Evolutionary conservation across 176 grass and related monocot species (phyloP), one percentile per base, ranked within the genome.

Genomic region (Elaeis guineensis): DNA sequence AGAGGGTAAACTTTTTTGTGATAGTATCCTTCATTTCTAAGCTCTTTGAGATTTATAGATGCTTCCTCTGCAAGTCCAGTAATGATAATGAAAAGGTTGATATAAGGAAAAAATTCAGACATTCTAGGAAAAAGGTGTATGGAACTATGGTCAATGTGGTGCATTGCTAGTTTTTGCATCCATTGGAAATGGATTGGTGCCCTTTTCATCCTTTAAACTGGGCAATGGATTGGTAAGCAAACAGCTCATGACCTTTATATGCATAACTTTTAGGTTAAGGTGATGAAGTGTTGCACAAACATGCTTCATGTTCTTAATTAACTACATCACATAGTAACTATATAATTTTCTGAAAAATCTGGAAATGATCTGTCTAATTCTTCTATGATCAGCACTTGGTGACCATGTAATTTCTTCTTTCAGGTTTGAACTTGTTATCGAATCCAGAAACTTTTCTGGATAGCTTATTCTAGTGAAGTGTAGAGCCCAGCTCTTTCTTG

Each of bases 81-180:
- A 21, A 76, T 58, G 75, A 78, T 15, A 26, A 72, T 15, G 74
- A 81, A 71, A 69, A 80, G 52, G 25, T 83, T 61, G 74, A 74
- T 1, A 70, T 80, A 6, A 65, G 35, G 49, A 61, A 75, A 59
- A 98, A 80, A 75, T 58, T 89, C 58, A 89, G 17, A 67, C 67
- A 78, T 65, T 89, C 86, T 20, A 77, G 70, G 55, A 86, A 51
- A 67, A 98, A 83, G 66, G 62, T 92, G 21, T 54, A 83, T 64
- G 66, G 81, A 19, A 83, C 78, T 71, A 92, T 75, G 28, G 57
- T 92, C 26, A 98, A 79, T 80, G 93, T 57, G 80, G 84, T 17
- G 81, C 89, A 63, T 98, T 84, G 53, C 81, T 92, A 78, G 57
- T 98, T 74, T 92, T 88, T 73, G 93, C 93, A 63, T 98, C 93